Percentiles rank a stretch among this genome's conserved stretches.
phyloP scores from a whole-genome alignment of 192 early-diverging fungal genomes.

The Podila epicladia region DNA sequence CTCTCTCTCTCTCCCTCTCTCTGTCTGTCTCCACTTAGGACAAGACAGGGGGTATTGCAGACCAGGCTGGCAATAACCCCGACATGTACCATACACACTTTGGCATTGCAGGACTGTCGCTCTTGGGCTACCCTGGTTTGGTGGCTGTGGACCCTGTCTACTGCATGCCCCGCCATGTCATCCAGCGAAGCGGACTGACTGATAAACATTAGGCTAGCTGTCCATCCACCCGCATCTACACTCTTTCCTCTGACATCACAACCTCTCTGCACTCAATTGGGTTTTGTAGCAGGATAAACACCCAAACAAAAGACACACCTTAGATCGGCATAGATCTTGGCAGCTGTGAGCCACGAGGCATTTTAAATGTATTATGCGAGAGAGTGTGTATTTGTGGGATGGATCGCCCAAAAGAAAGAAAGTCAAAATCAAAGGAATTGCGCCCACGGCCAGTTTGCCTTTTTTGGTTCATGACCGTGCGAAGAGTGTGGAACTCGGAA shows the following conservation, averaged over 20 bases:
- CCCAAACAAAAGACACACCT: too few relatives aligned
- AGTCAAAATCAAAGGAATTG: not conserved
- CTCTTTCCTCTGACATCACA: not conserved
- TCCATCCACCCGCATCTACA: not conserved
- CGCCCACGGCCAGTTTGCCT: not conserved
- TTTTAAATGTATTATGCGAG: too few relatives aligned
- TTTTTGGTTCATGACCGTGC: too few relatives aligned
- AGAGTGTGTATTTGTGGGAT: too few relatives aligned
- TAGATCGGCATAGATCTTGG: too few relatives aligned
- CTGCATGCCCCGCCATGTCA: slow-evolving; percentile 79
- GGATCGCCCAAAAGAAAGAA: too few relatives aligned
- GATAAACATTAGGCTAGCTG: slow-evolving; percentile 30
- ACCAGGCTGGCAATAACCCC: slow-evolving; percentile 88
- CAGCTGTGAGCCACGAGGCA: too few relatives aligned
- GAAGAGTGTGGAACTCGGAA: too few relatives aligned
- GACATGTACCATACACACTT: slow-evolving; percentile 98
- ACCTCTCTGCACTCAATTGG: too few relatives aligned
- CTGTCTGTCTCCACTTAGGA: slow-evolving; percentile 59
- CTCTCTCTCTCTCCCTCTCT: not conserved
- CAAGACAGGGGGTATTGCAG: slow-evolving; percentile 89
- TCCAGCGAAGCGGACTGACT: slow-evolving; percentile 61
- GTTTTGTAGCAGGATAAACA: too few relatives aligned
- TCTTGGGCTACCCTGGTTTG: slow-evolving; percentile 82
- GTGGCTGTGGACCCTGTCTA: slow-evolving; percentile 91
- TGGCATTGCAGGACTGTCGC: slow-evolving; percentile 89